Percentiles rank a stretch among this genome's conserved stretches.
These are phyloP conservation scores for Apiospora koreana DNA, from an alignment of 2,329 filamentous ascomycete genomes.

Conservation along the genomic window DNA sequence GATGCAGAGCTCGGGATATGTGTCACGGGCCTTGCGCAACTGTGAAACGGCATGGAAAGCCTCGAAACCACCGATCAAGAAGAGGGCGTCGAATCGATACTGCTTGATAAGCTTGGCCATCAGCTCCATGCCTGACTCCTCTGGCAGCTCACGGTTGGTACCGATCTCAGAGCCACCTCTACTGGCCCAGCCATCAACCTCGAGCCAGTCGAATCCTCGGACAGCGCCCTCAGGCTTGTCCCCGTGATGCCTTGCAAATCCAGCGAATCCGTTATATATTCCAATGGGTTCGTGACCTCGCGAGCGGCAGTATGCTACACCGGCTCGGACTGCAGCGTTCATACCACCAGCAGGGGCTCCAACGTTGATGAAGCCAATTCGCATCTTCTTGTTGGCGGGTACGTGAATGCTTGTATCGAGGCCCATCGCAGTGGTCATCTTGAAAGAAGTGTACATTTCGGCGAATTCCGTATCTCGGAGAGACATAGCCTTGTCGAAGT, in stretches of 20 bases:
- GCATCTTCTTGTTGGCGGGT: slow-evolving; percentile 79
- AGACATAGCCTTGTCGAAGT: slow-evolving; percentile 85
- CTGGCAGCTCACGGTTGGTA: slow-evolving; percentile 90
- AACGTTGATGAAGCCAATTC: slow-evolving; percentile 93
- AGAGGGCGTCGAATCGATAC: slow-evolving; percentile 88
- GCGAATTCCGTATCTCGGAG: slow-evolving; percentile 91
- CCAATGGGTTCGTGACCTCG: slow-evolving; percentile 91
- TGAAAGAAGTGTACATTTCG: slow-evolving; percentile 88
- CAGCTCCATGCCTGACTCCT: slow-evolving; percentile 78
- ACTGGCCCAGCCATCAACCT: slow-evolving; percentile 93
- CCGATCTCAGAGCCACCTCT: slow-evolving; percentile 97
- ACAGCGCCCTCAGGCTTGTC: slow-evolving; percentile 83
- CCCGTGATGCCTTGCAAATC: slow-evolving; percentile 84
- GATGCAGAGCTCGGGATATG: slow-evolving; percentile 86
- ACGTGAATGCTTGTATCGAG: slow-evolving; percentile 66
- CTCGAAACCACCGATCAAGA: slow-evolving; percentile 93
- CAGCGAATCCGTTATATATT: slow-evolving; percentile 96
- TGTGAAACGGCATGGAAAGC: slow-evolving; percentile 92
- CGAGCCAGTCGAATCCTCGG: slow-evolving; percentile 85
- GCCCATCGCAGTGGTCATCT: slow-evolving; percentile 84
- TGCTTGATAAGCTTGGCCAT: slow-evolving; percentile 82
- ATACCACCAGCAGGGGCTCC: slow-evolving; percentile 96
- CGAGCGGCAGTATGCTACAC: slow-evolving; percentile 88
- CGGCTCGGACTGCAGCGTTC: slow-evolving; percentile 93
- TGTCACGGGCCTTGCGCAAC: slow-evolving; percentile 74